Evolutionary conservation across 495 filamentous ascomycete species (phyloP).

Genomic region (Lasiosphaeria miniovina): DNA sequence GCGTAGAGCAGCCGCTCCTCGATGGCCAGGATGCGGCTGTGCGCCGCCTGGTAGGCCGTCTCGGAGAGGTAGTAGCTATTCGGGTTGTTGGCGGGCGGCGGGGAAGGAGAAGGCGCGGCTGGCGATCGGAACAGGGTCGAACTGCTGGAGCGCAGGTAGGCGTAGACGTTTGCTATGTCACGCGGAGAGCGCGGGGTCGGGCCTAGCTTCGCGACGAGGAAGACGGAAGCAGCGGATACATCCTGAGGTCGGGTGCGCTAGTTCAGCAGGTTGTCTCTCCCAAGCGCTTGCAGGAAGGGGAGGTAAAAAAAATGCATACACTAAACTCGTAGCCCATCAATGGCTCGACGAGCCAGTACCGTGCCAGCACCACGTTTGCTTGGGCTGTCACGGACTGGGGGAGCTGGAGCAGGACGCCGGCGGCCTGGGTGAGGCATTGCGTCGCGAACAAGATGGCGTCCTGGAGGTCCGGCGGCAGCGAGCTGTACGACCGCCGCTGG

Average conservation of each 20-base stretch:
- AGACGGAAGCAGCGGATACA: slow-evolving; percentile 76
- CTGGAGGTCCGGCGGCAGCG: slow-evolving; percentile 76
- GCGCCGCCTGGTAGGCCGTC: slow-evolving; percentile 60
- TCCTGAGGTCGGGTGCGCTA: slow-evolving; percentile 50
- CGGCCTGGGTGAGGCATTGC: slow-evolving; percentile 78
- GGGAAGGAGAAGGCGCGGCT: slow-evolving; percentile 29
- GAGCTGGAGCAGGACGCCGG: slow-evolving; percentile 78
- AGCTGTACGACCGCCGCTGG: slow-evolving; percentile 49
- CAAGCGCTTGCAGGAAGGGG: background rate
- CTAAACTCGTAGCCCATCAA: slow-evolving; percentile 48
- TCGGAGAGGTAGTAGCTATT: slow-evolving; percentile 73
- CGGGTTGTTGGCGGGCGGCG: slow-evolving; percentile 41
- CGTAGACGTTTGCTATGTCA: slow-evolving; percentile 78
- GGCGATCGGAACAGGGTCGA: slow-evolving; percentile 53
- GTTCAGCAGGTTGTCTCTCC: background rate
- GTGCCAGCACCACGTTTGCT: slow-evolving; percentile 81
- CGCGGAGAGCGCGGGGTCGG: slow-evolving; percentile 71
- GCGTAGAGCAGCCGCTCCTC: slow-evolving; percentile 74
- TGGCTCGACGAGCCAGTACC: slow-evolving; percentile 70
- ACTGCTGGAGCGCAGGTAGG: slow-evolving; percentile 70
- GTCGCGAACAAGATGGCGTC: slow-evolving; percentile 63
- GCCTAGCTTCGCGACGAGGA: slow-evolving; percentile 81
- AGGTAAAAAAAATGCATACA: slow-evolving; percentile 24
- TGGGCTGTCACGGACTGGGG: slow-evolving; percentile 88
- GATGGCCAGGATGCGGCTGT: slow-evolving; percentile 58